These are phyloP conservation scores for Stephanocyclus meneghinianus DNA, from an alignment of 352 stramenopile genomes.

Conservation along the genomic window DNA sequence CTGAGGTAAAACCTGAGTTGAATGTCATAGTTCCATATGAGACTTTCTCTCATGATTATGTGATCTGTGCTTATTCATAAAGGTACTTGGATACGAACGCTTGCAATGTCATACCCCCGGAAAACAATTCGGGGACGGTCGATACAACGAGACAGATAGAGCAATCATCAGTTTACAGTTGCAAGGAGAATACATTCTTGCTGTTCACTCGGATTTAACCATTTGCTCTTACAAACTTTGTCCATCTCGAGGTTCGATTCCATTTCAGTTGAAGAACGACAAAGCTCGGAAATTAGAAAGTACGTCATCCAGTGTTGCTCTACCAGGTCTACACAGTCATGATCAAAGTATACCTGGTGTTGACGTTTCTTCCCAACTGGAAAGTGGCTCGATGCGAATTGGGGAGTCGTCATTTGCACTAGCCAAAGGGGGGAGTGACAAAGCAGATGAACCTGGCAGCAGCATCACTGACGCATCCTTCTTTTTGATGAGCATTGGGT, in stretches of 20 bases:
- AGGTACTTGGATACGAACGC: conserved; percentile 47
- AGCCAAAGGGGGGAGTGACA: conserved; percentile 62
- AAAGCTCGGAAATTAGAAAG: conserved; percentile 54
- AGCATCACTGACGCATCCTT: conserved; percentile 53
- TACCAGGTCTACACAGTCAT: conserved; percentile 5
- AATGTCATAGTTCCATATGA: neutral
- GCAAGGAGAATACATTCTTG: conserved; percentile 61
- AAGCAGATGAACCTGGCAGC: conserved; percentile 41
- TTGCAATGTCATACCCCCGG: conserved; percentile 71
- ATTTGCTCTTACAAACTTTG: conserved; percentile 77
- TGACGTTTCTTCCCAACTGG: neutral
- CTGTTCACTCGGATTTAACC: conserved; percentile 78
- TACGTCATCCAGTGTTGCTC: conserved; percentile 35
- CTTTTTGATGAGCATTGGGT: conserved; percentile 76
- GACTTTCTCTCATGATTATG: neutral
- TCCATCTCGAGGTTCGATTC: conserved; percentile 50
- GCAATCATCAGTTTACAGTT: conserved; percentile 69
- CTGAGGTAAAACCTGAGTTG: conserved; percentile 42
- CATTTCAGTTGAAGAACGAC: conserved; percentile 70
- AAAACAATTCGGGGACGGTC: conserved; percentile 71
- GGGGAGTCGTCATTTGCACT: conserved; percentile 73
- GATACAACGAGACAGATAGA: conserved; percentile 40
- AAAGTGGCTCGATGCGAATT: neutral
- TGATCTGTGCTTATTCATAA: conserved; percentile 12
- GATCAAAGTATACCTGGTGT: neutral